Evolutionary conservation across 1,284 basidiomycete species (phyloP), one percentile per base, ranked within the genome.

Genomic region (Pisolithus thermaeus): DNA sequence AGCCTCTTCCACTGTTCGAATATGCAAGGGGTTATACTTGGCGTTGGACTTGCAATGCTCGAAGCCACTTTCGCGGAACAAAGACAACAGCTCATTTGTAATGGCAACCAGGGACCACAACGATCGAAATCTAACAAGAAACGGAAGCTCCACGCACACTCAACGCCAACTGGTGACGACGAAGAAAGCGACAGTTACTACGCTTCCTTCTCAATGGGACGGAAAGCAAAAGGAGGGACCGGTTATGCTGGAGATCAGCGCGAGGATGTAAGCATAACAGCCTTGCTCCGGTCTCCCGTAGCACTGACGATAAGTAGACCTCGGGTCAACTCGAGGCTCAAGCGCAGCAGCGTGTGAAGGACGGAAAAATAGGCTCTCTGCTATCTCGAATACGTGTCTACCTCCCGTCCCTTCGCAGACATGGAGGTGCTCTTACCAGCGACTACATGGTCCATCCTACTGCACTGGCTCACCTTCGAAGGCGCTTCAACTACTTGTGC

Each of bases 391-490:
- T 95, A 49, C 80, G 88, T 23, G 74, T 80, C 1, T 95, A 86
- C 65, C 78, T 96, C 5, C 92, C 92, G 0, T 84, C 84, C 30
- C 70, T 92, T 6, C 80, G 85, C 57, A 81, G 92, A 42, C 67
- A 73, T 30, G 80, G 79, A 14, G 90, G 89, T 16, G 81, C 82
- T 23, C 80, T 80, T 54, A 80, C 90, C 2, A 91, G 89, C 57
- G 92, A 96, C 70, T 91, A 89, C 61, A 78, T 93, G 47, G 87
- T 91, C 8, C 90, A 94, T 63, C 92, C 92, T 1, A 93, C 90
- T 1, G 82, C 91, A 1, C 72, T 96, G 22, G 91, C 92, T 4
- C 92, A 94, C 68, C 81, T 97, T 45, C 81, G 93, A 41, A 75
- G 93, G 58, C 80, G 92, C 35, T 95, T 95, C 71, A 92, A 90